Base-by-base conservation (phyloP, 495 filamentous ascomycete species). In the Aspergillus conjunctus region DNA sequence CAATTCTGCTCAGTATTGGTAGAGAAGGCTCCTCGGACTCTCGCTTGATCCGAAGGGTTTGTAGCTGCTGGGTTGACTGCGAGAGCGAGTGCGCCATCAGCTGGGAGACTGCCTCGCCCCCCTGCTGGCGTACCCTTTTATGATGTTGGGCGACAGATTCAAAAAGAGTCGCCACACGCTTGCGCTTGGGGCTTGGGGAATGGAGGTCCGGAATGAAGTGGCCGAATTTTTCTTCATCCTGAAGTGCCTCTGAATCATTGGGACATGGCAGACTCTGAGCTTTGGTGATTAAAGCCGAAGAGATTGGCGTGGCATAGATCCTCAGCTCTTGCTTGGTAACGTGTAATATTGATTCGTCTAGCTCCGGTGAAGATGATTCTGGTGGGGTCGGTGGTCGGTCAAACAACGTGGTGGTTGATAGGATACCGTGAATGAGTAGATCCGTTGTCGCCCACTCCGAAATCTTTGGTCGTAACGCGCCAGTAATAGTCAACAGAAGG, bases 111-210 rank as follows among this genome's bases (percentile, higher is more conserved):
- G 76, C 78, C 62, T 83, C 79, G 4, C 83, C 85, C 26, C 83
- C 84, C 48, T 77, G 76, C 53, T 81, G 76, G 51, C 79, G 80
- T 14, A 84, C 78, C 50, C 80, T 79, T 45, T 73, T 79, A 39
- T 82, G 79, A 57, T 81, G 80, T 46, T 85, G 79, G 7, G 79
- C 77, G n/a, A 85, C 85, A 51, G 82, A 77, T 48, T 88, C 83
- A 61, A 88, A 88, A 2, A 87, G 70, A 0, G 79, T 76, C 18
- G 76, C 78, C 20, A 84, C 77, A 41, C 78, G 79, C 66, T 82
- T 85, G 32, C 84, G 77, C 65, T 87, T 88, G 4, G 77, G 73
- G 33, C 75, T 78, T 4, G 72, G 75, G 0, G 78, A 78, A 58
- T 71, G 71, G 22, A 72, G 60, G 48, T 78, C 74, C 4, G 75